phyloP scores from a whole-genome alignment of 495 filamentous ascomycete species.

The Elaphomyces granulatus region DNA sequence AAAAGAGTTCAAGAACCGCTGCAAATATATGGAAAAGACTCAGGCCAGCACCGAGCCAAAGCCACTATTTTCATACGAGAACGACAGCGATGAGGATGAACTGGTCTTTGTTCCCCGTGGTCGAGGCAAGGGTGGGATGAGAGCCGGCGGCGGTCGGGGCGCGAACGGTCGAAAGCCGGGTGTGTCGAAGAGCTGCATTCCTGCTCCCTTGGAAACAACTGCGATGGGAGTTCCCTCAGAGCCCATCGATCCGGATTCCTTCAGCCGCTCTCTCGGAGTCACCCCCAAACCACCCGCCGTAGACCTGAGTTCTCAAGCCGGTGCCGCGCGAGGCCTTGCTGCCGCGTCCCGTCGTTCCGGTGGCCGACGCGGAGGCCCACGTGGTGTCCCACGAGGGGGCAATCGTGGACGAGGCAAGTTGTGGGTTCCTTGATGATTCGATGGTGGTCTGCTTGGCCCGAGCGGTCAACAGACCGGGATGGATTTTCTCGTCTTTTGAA shows the following conservation, averaged over 20 bases:
- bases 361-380: conserved; percentile 14
- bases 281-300: conserved; percentile 21
- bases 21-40: conserved; percentile 34
- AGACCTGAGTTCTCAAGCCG: conserved; percentile 26
- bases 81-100: conserved; percentile 43
- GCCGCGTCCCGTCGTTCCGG: conserved; percentile 23
- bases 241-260: conserved; percentile 43
- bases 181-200: conserved; percentile 14
- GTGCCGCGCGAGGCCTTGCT: conserved; percentile 24
- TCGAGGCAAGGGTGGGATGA: conserved; percentile 27
- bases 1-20: conserved; percentile 41
- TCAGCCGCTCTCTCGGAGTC: conserved; percentile 28
- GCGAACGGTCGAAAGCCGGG: conserved; percentile 18
- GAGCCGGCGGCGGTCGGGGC: conserved; percentile 24
- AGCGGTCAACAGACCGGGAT: conserved; percentile 10
- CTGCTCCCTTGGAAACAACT: conserved; percentile 15
- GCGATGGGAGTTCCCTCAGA: conserved; percentile 32
- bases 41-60: conserved; percentile 25
- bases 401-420: conserved; percentile 36
- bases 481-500: too few species aligned
- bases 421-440: conserved; percentile 43
- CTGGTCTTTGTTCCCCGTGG: conserved; percentile 40
- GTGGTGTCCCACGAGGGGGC: conserved; percentile 16
- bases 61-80: conserved; percentile 31
- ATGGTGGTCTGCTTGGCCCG: too few species aligned